Conservation (phyloP, 176 grass and related monocot genomes). For the Poa annua region DNA sequence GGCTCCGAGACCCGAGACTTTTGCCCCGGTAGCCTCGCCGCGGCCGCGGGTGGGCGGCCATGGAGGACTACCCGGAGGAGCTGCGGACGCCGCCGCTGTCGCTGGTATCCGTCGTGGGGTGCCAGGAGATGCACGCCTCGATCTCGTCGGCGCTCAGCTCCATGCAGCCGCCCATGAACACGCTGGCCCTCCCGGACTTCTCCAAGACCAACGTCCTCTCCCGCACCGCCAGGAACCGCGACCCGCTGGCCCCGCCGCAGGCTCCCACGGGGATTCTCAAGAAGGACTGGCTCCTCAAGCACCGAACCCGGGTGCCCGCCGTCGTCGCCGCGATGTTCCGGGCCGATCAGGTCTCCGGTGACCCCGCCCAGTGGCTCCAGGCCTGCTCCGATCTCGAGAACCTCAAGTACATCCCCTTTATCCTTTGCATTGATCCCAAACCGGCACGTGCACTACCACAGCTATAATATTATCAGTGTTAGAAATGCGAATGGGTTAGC, state of each 20-base stretch:
- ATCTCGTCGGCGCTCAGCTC: constrained; percentile 89
- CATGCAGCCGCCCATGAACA: constrained; percentile 81
- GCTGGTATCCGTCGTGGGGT: constrained; percentile 81
- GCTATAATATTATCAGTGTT: constrained; percentile 22
- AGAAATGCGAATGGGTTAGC: constrained; percentile 27
- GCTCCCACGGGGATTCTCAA: constrained; percentile 74
- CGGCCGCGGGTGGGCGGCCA: constrained; percentile 46
- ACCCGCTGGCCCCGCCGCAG: constrained; percentile 75
- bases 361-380: constrained; percentile 96
- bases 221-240: constrained; percentile 64
- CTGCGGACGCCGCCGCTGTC: constrained; percentile 85
- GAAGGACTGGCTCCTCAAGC: constrained; percentile 93
- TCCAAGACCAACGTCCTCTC: constrained; percentile 74
- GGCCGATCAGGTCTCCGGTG: constrained; percentile 81
- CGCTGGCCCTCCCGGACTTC: constrained; percentile 83
- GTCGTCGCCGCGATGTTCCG: constrained; percentile 71
- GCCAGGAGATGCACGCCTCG: constrained; percentile 86
- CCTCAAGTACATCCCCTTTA: constrained; percentile 70
- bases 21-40: constrained; percentile 21
- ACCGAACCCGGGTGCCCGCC: constrained; percentile 76
- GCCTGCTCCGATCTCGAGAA: constrained; percentile 99
- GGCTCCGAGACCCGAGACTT: neutral
- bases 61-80: constrained; percentile 99
- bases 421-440: constrained; percentile 42
- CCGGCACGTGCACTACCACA: constrained; percentile 22